Conservation (phyloP, 345 rosid species). For the Syzygium jambos region DNA sequence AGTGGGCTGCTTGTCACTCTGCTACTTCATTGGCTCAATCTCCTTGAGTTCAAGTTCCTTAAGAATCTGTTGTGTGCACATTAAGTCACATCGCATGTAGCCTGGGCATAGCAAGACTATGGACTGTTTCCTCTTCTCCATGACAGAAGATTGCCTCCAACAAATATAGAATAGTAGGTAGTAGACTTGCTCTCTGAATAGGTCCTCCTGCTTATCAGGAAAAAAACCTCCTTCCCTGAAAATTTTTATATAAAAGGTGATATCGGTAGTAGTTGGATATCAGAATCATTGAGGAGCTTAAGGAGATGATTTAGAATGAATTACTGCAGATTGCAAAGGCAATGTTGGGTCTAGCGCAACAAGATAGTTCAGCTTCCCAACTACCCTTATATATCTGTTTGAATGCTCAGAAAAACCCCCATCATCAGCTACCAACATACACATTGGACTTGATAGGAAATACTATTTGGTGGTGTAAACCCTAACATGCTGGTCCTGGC, state of each 20-base stretch:
- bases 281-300: background rate
- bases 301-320: background rate
- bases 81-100: background rate
- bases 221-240: background rate
- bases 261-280: background rate
- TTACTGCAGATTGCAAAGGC: background rate
- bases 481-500: background rate
- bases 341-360: background rate
- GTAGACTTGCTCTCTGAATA: background rate
- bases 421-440: background rate
- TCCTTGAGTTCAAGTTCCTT: background rate
- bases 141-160: background rate
- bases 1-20: background rate
- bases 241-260: background rate
- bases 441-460: background rate
- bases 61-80: background rate
- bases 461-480: background rate
- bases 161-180: background rate
- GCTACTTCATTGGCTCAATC: background rate
- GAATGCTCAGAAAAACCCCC: background rate
- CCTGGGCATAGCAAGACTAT: background rate
- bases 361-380: background rate
- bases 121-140: background rate
- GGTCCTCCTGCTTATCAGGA: background rate
- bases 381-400: background rate